These are phyloP conservation scores for Neurospora crassa DNA, from an alignment of 2,329 filamentous ascomycete species.

Conservation along the genomic window DNA sequence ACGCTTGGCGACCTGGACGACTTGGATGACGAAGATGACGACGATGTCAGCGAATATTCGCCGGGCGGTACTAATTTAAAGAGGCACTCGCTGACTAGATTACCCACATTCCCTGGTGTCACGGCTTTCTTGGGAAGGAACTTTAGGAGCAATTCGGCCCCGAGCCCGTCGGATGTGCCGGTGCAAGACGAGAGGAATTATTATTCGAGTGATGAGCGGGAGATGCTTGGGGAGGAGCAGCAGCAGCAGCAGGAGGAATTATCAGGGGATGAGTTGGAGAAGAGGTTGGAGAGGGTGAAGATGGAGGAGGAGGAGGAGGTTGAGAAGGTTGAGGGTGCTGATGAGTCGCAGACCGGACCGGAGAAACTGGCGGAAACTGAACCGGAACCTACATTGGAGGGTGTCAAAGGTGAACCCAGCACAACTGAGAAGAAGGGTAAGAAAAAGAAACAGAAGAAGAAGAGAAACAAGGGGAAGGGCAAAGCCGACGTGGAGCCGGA, in stretches of 20 bases:
- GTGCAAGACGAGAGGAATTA: background rate
- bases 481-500: background rate
- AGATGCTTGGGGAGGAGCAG: background rate
- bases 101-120: background rate
- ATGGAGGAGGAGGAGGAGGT: background rate
- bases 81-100: background rate
- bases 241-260: background rate
- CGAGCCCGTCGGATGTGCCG: background rate
- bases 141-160: background rate
- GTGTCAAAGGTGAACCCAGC: slow-evolving; percentile 1
- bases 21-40: background rate
- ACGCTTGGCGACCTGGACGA: background rate
- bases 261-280: background rate
- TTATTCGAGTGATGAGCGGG: background rate
- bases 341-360: slow-evolving; percentile 2
- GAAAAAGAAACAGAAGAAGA: slow-evolving; percentile 14
- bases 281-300: background rate
- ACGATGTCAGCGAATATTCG: background rate
- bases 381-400: background rate
- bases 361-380: background rate
- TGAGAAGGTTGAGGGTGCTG: background rate
- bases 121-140: background rate
- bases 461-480: slow-evolving; percentile 10
- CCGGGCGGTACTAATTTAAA: background rate
- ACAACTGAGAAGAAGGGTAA: slow-evolving; percentile 13